phyloP scores from a whole-genome alignment of 768 basidiomycete species.

The Lentinula sp. region DNA sequence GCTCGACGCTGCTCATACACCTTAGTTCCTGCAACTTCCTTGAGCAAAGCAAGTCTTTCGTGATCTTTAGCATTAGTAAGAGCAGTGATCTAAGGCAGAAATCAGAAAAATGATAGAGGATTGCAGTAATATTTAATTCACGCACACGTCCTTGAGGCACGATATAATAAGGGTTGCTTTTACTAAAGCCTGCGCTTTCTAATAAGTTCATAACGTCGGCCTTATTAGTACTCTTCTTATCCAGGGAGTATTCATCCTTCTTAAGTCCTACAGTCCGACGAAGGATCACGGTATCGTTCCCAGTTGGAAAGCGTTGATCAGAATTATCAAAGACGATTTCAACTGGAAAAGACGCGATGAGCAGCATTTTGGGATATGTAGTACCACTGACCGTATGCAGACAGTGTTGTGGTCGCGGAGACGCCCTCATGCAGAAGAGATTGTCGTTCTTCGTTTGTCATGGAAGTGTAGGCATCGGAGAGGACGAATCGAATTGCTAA shows the following conservation, averaged over 20 bases:
- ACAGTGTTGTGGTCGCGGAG: conserved; percentile 80
- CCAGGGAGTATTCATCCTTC: conserved; percentile 97
- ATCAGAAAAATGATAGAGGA: background rate
- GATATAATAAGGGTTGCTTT: conserved; percentile 98
- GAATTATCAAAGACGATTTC: conserved; percentile 96
- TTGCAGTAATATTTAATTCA: conserved; percentile 9
- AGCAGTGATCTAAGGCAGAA: conserved; percentile 70
- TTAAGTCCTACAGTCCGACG: conserved; percentile 94
- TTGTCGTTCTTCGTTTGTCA: conserved; percentile 90
- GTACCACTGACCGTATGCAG: conserved; percentile 69
- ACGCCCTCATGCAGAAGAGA: conserved; percentile 93
- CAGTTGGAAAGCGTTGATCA: conserved; percentile 91
- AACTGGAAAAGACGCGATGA: conserved; percentile 31
- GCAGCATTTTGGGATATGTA: background rate
- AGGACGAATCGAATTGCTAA: conserved; percentile 95
- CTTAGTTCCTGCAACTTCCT: conserved; percentile 97
- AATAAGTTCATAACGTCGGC: conserved; percentile 97
- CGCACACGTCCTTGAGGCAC: conserved; percentile 94
- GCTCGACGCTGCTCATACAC: conserved; percentile 93
- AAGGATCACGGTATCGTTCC: conserved; percentile 79
- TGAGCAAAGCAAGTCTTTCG: conserved; percentile 88
- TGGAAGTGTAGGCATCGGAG: conserved; percentile 95
- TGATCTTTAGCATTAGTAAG: conserved; percentile 96
- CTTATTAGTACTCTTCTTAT: conserved; percentile 92
- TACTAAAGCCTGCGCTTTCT: conserved; percentile 95